Percentiles rank a stretch among this genome's conserved stretches.
These are phyloP conservation scores for Diophrys appendiculata DNA, from an alignment of 73 alveolate species.

Conservation along the genomic window DNA sequence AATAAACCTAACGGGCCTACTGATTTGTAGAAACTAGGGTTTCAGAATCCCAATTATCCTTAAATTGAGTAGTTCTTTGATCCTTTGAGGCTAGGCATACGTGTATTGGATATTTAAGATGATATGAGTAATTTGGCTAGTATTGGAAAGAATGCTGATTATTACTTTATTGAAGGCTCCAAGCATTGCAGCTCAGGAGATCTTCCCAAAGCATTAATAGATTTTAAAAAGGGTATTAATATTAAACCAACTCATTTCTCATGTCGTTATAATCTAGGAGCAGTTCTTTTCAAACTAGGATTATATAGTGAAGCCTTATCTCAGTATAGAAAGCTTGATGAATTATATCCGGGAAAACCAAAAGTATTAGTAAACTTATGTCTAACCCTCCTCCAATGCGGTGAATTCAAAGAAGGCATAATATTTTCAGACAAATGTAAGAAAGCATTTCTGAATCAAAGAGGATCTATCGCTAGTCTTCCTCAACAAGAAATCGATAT, in stretches of 20 bases:
- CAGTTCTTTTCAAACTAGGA: slow-evolving; percentile 38
- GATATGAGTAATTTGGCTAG: slow-evolving; percentile 10
- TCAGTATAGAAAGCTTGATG: slow-evolving; percentile 9
- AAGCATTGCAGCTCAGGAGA: slow-evolving; percentile 20
- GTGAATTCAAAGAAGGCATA: not conserved
- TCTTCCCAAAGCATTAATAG: slow-evolving; percentile 29
- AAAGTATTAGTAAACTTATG: not conserved
- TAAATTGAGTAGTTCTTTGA: slow-evolving; percentile 26
- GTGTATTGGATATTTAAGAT: slow-evolving; percentile 15
- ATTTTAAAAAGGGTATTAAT: slow-evolving; percentile 37
- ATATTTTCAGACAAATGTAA: not conserved
- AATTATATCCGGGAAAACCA: slow-evolving; percentile 3
- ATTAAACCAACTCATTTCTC: slow-evolving; percentile 23
- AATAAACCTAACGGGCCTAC: slow-evolving; percentile 11
- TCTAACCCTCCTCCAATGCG: not conserved
- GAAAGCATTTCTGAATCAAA: not conserved
- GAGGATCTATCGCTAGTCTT: not conserved
- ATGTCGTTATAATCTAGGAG: slow-evolving; percentile 48
- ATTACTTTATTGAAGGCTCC: slow-evolving; percentile 50
- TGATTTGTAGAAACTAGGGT: slow-evolving; percentile 17
- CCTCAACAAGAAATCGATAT: not conserved
- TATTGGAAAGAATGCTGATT: slow-evolving; percentile 59
- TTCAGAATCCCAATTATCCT: not conserved
- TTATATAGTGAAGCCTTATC: slow-evolving; percentile 30
- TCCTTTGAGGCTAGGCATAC: slow-evolving; percentile 37